Conservation (phyloP, 495 filamentous ascomycete species). For the Neurospora sublineolata region DNA sequence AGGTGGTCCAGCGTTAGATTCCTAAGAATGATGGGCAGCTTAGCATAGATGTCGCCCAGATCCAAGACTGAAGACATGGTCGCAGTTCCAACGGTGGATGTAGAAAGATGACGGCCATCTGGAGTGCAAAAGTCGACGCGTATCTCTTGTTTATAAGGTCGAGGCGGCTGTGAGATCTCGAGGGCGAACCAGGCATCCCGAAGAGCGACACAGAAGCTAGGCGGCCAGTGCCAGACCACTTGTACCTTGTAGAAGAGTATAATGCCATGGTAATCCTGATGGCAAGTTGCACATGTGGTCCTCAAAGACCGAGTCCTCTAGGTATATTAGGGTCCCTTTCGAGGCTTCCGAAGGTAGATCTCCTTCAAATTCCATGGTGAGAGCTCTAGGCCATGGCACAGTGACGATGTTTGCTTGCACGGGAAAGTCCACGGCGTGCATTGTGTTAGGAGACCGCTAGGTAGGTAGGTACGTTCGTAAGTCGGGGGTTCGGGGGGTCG, state of each 20-base stretch:
- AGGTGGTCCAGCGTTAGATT: not conserved
- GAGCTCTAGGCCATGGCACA: fast-evolving
- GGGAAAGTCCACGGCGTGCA: not conserved
- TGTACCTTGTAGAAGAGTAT: not conserved
- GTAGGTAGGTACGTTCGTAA: too few species aligned
- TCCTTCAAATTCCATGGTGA: not conserved
- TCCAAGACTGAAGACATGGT: not conserved
- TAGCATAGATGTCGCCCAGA: not conserved
- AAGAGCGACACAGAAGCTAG: not conserved
- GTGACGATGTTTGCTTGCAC: not conserved
- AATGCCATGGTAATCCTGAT: not conserved
- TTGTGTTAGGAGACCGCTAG: not conserved
- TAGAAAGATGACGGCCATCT: not conserved
- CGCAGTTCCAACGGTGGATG: not conserved
- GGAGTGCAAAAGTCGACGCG: not conserved
- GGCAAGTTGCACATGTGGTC: not conserved
- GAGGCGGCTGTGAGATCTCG: not conserved
- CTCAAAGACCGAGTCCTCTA: not conserved
- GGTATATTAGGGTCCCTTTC: too few species aligned
- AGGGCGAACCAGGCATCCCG: not conserved
- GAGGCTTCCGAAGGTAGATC: too few species aligned
- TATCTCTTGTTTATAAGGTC: not conserved
- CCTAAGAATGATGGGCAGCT: fast-evolving
- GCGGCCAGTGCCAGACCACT: not conserved
- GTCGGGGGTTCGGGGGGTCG: too few species aligned